phyloP scores from a whole-genome alignment of 345 rosid genomes.

The Clausena lansium region DNA sequence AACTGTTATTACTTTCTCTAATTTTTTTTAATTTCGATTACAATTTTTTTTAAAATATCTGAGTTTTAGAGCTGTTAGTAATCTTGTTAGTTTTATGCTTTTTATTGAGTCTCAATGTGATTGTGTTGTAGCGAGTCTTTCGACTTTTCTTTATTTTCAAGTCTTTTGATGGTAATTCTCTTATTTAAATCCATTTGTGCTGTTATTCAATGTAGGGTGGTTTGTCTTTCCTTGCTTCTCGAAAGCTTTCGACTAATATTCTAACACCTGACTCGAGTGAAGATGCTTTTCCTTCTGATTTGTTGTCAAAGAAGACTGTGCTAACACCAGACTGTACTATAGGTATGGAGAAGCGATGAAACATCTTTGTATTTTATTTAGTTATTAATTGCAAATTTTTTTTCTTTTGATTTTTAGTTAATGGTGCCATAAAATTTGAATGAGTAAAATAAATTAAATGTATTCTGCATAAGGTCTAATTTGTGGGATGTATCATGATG shows the following conservation, averaged over 20 bases:
- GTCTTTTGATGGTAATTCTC: background rate
- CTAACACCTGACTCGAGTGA: conserved; percentile 58
- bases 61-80: background rate
- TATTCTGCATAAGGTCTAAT: background rate
- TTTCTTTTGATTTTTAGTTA: background rate
- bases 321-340: conserved; percentile 49
- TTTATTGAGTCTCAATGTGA: background rate
- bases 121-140: background rate
- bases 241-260: conserved; percentile 51
- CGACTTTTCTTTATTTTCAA: background rate
- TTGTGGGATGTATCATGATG: conserved; percentile 12
- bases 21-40: background rate
- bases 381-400: background rate
- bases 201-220: conserved; percentile 38
- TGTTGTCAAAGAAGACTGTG: conserved; percentile 46
- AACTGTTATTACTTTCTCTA: too few relatives aligned
- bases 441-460: background rate
- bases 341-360: conserved; percentile 38
- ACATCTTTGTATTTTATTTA: background rate
- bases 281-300: conserved; percentile 58
- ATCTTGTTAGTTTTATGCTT: background rate
- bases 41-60: background rate
- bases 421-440: background rate
- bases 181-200: background rate
- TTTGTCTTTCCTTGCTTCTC: conserved; percentile 30